phyloP scores from a whole-genome alignment of 192 early-diverging fungal species.

The Linnemannia zychae region DNA sequence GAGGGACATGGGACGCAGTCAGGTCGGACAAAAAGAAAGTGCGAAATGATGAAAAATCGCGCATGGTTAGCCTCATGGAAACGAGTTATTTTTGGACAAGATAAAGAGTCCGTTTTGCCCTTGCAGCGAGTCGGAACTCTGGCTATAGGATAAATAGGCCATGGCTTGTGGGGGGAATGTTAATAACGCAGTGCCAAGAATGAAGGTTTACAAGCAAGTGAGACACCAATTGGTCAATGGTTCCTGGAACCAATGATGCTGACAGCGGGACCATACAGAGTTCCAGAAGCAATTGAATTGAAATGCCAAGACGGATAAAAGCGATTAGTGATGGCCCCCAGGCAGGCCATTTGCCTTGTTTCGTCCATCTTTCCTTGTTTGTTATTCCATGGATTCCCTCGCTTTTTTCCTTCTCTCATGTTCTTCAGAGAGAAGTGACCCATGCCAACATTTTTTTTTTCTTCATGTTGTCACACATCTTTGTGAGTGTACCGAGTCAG shows the following conservation, averaged over 20 bases:
- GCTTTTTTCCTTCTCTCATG: not conserved
- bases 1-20: not conserved
- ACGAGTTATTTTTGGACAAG: not conserved
- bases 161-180: too few species aligned
- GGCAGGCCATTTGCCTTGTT: not conserved
- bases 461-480: not conserved
- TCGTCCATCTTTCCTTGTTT: not conserved
- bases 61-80: constrained; percentile 1
- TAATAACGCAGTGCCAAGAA: not conserved
- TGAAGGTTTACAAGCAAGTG: not conserved
- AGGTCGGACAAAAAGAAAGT: not conserved
- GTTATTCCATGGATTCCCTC: not conserved
- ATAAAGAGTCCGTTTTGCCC: constrained; percentile 3
- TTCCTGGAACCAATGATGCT: not conserved
- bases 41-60: not conserved
- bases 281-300: constrained; percentile 4
- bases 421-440: not conserved
- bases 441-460: not conserved
- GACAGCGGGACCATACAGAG: not conserved
- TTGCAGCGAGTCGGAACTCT: not conserved
- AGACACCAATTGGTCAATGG: not conserved
- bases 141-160: not conserved
- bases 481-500: not conserved
- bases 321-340: not conserved
- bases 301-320: constrained; percentile 1